phyloP scores from a whole-genome alignment of 164 flowering plant species.

The Kalanchoe fedtschenkoi region DNA sequence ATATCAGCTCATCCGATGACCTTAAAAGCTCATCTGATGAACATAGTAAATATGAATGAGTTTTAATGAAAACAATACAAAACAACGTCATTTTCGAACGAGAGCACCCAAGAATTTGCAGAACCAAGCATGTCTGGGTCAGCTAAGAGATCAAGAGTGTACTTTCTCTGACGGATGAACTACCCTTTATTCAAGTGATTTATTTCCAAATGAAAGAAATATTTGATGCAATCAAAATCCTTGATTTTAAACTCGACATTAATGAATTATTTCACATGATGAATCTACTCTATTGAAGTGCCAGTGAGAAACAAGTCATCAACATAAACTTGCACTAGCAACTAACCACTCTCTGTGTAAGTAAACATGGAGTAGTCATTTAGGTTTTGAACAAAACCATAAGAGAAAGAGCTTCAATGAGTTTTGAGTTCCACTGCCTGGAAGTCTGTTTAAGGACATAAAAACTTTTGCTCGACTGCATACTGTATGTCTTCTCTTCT shows the following conservation, averaged over 20 bases:
- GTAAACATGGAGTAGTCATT: slow-evolving; percentile 4
- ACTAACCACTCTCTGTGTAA: not conserved
- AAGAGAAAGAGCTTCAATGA: not conserved
- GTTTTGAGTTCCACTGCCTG: slow-evolving; percentile 2
- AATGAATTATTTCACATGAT: not conserved
- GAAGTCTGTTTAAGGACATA: slow-evolving; percentile 12
- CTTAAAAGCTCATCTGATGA: too few species aligned
- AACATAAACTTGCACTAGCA: slow-evolving; percentile 7
- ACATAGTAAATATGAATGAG: too few species aligned
- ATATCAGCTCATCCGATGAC: too few species aligned
- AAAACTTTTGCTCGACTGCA: not conserved
- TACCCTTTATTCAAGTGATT: not conserved
- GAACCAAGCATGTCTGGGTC: too few species aligned
- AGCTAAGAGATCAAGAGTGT: not conserved
- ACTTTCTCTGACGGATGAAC: slow-evolving; percentile 2
- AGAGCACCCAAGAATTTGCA: too few species aligned
- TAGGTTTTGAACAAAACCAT: not conserved
- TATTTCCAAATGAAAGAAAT: slow-evolving; percentile 10
- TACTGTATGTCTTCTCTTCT: not conserved
- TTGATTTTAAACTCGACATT: not conserved
- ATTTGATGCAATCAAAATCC: slow-evolving; percentile 6
- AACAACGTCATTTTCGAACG: too few species aligned
- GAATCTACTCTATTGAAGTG: not conserved
- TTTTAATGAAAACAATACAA: too few species aligned
- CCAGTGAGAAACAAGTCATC: slow-evolving; percentile 9